phyloP scores from a whole-genome alignment of 2,329 filamentous ascomycete genomes.

The Aureobasidium leucospermi region DNA sequence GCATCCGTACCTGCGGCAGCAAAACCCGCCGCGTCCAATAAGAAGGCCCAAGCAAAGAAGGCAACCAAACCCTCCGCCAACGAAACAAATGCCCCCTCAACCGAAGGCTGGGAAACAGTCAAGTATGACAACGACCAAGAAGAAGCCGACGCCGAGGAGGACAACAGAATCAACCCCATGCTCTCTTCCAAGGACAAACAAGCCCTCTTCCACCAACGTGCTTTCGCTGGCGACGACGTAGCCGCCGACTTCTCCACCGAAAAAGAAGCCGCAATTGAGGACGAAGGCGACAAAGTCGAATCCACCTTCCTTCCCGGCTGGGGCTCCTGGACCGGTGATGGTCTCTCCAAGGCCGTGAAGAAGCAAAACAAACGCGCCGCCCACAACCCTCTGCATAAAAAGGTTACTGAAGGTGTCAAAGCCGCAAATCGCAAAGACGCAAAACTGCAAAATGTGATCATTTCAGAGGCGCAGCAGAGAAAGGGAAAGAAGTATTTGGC shows the following conservation, averaged over 20 bases:
- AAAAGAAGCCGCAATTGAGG: conserved; percentile 62
- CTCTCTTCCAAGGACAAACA: conserved; percentile 36
- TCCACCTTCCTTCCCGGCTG: conserved; percentile 88
- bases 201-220: conserved; percentile 65
- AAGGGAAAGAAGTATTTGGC: conserved; percentile 91
- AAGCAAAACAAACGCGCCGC: conserved; percentile 48
- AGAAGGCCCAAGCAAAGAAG: conserved; percentile 11
- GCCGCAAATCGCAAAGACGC: conserved; percentile 71
- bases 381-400: conserved; percentile 48
- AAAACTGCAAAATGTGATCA: conserved; percentile 76
- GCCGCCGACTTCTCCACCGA: conserved; percentile 72
- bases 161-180: conserved; percentile 20
- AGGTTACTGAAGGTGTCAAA: conserved; percentile 65
- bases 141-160: conserved; percentile 20
- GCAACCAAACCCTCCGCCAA: conserved; percentile 1
- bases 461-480: conserved; percentile 83
- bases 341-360: conserved; percentile 63
- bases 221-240: conserved; percentile 84
- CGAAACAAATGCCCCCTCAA: conserved; percentile 27
- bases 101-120: conserved; percentile 39
- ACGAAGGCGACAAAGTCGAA: conserved; percentile 75
- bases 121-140: conserved; percentile 24
- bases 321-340: conserved; percentile 85
- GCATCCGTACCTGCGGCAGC: not conserved
- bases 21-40: conserved; percentile 1